Evolutionary conservation across 1,139 yeast species (phyloP).

Genomic region (Yamadazyma atlantica): DNA sequence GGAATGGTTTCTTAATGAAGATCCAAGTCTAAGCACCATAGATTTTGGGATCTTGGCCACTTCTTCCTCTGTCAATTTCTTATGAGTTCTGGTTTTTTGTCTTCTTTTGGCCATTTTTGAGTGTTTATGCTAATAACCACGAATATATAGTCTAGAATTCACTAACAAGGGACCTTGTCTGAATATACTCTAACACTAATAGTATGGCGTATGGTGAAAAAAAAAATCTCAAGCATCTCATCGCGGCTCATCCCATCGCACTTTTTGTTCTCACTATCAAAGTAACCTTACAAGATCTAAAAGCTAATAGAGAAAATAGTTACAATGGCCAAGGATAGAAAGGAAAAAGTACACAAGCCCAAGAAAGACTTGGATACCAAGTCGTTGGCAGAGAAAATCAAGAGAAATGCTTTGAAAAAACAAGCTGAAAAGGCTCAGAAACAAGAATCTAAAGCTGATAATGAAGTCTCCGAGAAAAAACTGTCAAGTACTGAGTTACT

Average conservation of each 20-base stretch:
- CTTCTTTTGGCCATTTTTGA: conserved; percentile 43
- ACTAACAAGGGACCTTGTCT: too few relatives aligned
- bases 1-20: conserved; percentile 76
- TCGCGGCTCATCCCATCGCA: conserved; percentile 4
- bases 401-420: conserved; percentile 48
- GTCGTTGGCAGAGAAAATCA: conserved; percentile 50
- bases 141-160: too few relatives aligned
- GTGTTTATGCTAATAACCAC: too few relatives aligned
- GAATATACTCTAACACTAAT: too few relatives aligned
- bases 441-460: conserved; percentile 11
- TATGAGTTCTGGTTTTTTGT: conserved; percentile 84
- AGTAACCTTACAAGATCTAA: too few relatives aligned
- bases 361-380: conserved; percentile 13
- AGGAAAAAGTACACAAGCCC: conserved; percentile 1
- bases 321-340: neutral
- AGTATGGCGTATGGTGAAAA: neutral
- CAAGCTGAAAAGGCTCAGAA: conserved; percentile 16
- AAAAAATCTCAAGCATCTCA: conserved; percentile 5
- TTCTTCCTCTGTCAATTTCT: conserved; percentile 62
- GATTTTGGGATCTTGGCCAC: conserved; percentile 79
- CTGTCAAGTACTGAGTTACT: neutral
- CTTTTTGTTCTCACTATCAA: too few relatives aligned
- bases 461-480: conserved; percentile 2
- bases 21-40: conserved; percentile 88
- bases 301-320: too few relatives aligned